Conservation (phyloP, 768 basidiomycete species). For the Sporobolomyces pararoseus region DNA sequence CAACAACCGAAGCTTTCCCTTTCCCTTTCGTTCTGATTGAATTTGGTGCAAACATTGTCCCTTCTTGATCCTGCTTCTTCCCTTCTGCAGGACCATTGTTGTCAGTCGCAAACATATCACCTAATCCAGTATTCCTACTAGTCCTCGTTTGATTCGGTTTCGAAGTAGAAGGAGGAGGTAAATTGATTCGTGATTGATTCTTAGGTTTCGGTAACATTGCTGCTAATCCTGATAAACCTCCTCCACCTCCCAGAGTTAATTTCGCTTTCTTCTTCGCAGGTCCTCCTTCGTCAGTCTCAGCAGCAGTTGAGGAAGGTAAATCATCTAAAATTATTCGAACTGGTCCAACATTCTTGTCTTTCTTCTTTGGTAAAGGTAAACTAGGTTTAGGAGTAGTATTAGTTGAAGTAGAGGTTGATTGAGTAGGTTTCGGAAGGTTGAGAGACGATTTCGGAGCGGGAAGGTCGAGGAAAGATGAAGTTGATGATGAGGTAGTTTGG, state of each 20-base stretch:
- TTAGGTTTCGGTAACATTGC: slow-evolving; percentile 39
- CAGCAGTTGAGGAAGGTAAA: slow-evolving; percentile 13
- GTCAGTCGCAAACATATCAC: slow-evolving; percentile 18
- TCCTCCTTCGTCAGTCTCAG: neutral
- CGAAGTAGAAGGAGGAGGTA: neutral
- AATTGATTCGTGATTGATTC: slow-evolving; percentile 23
- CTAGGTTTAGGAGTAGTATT: no score
- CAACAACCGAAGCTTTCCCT: slow-evolving; percentile 27
- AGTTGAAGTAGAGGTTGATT: no score
- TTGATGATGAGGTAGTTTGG: neutral
- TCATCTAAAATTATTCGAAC: slow-evolving; percentile 39
- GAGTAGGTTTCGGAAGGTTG: neutral
- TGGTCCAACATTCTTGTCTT: slow-evolving; percentile 34
- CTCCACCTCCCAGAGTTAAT: slow-evolving; percentile 21
- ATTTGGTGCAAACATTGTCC: slow-evolving; percentile 33
- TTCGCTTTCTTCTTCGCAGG: slow-evolving; percentile 30
- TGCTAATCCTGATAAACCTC: slow-evolving; percentile 28
- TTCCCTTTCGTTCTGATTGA: slow-evolving; percentile 28
- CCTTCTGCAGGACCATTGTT: neutral
- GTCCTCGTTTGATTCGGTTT: neutral
- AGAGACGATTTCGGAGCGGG: slow-evolving; percentile 20
- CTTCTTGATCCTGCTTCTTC: neutral
- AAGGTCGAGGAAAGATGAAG: slow-evolving; percentile 28
- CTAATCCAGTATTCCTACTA: neutral
- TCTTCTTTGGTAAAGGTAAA: slow-evolving; percentile 18